These are phyloP conservation scores for Verruconis gallopava DNA, from an alignment of 2,329 filamentous ascomycete species.

Conservation along the genomic window DNA sequence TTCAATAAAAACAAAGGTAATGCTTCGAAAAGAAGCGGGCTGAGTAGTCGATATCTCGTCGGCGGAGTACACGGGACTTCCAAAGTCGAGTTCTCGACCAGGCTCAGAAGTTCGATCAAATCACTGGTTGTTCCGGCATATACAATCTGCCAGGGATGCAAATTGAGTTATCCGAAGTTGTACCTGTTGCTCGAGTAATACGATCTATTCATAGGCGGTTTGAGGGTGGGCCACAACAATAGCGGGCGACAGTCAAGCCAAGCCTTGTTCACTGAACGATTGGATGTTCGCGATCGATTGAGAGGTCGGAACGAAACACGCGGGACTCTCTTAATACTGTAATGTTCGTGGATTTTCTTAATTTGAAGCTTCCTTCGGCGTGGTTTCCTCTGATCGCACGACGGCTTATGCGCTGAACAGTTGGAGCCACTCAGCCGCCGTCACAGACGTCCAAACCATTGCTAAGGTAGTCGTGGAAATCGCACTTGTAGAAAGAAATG, in stretches of 20 bases:
- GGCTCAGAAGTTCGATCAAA: constrained; percentile 32
- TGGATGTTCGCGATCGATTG: constrained; percentile 43
- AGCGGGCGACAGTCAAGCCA: constrained; percentile 46
- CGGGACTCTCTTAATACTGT: constrained; percentile 46
- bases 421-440: not conserved
- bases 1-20: too few relatives aligned
- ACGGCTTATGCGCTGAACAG: not conserved
- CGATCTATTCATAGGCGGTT: constrained; percentile 57
- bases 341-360: constrained; percentile 43
- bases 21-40: too few relatives aligned
- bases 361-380: not conserved
- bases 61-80: too few relatives aligned
- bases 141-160: constrained; percentile 42
- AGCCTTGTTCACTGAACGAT: constrained; percentile 52
- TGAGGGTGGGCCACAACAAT: constrained; percentile 52
- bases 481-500: not conserved
- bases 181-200: constrained; percentile 32
- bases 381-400: not conserved
- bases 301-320: constrained; percentile 22
- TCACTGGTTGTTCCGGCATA: constrained; percentile 49
- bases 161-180: constrained; percentile 42
- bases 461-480: not conserved
- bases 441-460: not conserved
- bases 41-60: too few relatives aligned
- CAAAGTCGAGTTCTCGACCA: constrained; percentile 14